A percentile compares a stretch with the other conserved stretches of the same genome.
These are phyloP conservation scores for Suhomyces bribrorum DNA, from an alignment of 1,139 yeast genomes.

Conservation along the genomic window DNA sequence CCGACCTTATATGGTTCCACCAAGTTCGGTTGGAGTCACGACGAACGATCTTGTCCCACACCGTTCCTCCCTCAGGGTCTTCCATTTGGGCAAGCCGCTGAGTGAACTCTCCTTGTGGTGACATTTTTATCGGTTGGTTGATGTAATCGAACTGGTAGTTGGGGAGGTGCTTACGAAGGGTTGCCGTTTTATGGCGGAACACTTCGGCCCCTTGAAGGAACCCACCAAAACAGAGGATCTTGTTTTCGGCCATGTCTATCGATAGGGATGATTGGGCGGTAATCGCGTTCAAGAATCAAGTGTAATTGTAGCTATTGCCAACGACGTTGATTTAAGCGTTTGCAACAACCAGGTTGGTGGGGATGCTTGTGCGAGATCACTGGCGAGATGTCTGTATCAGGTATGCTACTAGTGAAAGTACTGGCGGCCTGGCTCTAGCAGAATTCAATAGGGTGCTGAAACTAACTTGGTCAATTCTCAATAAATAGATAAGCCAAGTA, in stretches of 20 bases:
- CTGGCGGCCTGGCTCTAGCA: no score
- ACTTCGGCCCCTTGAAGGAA: constrained; percentile 67
- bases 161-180: constrained; percentile 69
- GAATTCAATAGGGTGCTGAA: no score
- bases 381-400: no score
- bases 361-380: no score
- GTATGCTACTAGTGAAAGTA: no score
- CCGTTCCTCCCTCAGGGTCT: constrained; percentile 20
- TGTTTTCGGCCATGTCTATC: constrained; percentile 11
- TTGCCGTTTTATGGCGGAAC: constrained; percentile 79
- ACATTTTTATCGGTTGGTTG: constrained; percentile 36
- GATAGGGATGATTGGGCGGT: no score
- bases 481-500: no score
- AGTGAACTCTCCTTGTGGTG: constrained; percentile 2
- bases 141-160: constrained; percentile 46
- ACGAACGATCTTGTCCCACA: constrained; percentile 39
- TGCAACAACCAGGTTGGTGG: no score
- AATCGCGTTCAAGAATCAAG: no score
- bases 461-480: no score
- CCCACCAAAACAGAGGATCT: constrained; percentile 44
- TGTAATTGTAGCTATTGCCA: no score
- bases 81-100: not conserved
- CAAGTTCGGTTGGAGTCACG: constrained; percentile 55
- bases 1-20: constrained; percentile 39
- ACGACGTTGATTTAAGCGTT: no score